Evolutionary conservation across 1,139 yeast genomes (phyloP), one percentile per base, ranked within the genome.

Genomic region (Zygosaccharomyces sapae): DNA sequence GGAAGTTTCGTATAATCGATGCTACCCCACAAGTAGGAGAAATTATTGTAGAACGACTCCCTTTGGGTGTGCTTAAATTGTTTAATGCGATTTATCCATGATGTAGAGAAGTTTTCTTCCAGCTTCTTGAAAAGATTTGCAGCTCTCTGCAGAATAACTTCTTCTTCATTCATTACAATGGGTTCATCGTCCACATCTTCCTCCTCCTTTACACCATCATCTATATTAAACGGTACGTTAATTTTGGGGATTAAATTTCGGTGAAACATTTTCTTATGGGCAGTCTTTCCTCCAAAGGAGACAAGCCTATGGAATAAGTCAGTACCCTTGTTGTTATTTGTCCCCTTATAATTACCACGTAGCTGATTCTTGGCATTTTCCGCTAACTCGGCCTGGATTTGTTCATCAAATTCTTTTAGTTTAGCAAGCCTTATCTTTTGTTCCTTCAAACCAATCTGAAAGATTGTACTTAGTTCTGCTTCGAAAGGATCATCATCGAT

Each of bases 401-500:
- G 51, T 19, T 53, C 62, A 34, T 84, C 83, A 59, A 86, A 83
- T 4, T 79, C 68, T 4, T 68, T 66, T 37, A 72, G 64, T 57
- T 83, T 79, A 41, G 82, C 89, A 39, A 78, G 50, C 45, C 97
- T 70, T 49, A 76, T 73, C 48, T 77, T 71, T 59, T 86, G 95
- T 59, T 88, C 97, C 3, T 77, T 67, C 44, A 75, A 55, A 1
- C 96, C 96, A 30, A 87, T 74, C 59, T 86, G 92, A 65, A 79
- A 86, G 22, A 86, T 82, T 76, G 85, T 76, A 36, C 79, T 79
- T 48, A 90, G 67, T 56, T 88, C 84, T 1, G 84, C 68, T 65
- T 90, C 98, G 64, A 92, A 88, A 4, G 94, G 88, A 66, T 89
- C 96, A 67, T 89, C 96, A 10, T 79, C 86, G 71, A 83, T 73